Conservation (phyloP, 2,329 filamentous ascomycete genomes). For the Cladosporium velox region DNA sequence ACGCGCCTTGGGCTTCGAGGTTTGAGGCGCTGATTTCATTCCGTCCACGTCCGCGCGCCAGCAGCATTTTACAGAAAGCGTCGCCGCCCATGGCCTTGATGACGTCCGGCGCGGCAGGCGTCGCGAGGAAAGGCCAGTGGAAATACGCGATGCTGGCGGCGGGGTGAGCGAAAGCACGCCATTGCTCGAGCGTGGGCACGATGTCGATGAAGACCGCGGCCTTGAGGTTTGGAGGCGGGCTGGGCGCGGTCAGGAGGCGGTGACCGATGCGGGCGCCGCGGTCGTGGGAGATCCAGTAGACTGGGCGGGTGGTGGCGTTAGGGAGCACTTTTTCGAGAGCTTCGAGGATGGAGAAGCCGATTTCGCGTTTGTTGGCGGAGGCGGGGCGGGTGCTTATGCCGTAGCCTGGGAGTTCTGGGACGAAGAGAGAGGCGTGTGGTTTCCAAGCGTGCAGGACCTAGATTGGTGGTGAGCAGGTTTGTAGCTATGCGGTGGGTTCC, state of each 20-base stretch:
- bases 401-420: conserved; percentile 53
- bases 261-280: conserved; percentile 54
- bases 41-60: conserved; percentile 35
- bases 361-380: conserved; percentile 42
- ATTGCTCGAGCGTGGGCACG: conserved; percentile 52
- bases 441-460: conserved; percentile 42
- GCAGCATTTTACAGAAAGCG: conserved; percentile 40
- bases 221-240: conserved; percentile 39
- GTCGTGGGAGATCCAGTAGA: conserved; percentile 54
- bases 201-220: conserved; percentile 52
- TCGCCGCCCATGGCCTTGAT: conserved; percentile 47
- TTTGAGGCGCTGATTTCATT: conserved; percentile 36
- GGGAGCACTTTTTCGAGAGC: conserved; percentile 40
- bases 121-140: conserved; percentile 57
- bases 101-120: conserved; percentile 47
- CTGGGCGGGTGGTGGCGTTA: conserved; percentile 29
- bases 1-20: conserved; percentile 40
- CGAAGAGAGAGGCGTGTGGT: conserved; percentile 46
- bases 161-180: conserved; percentile 44
- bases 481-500: neutral
- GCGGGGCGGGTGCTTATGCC: conserved; percentile 44
- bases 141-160: conserved; percentile 44
- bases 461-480: conserved; percentile 11
- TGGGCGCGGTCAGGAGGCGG: conserved; percentile 49
- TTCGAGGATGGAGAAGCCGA: conserved; percentile 48